Base-by-base conservation (phyloP, 108 stramenopile genomes). In the Poteriospumella lacustris region DNA sequence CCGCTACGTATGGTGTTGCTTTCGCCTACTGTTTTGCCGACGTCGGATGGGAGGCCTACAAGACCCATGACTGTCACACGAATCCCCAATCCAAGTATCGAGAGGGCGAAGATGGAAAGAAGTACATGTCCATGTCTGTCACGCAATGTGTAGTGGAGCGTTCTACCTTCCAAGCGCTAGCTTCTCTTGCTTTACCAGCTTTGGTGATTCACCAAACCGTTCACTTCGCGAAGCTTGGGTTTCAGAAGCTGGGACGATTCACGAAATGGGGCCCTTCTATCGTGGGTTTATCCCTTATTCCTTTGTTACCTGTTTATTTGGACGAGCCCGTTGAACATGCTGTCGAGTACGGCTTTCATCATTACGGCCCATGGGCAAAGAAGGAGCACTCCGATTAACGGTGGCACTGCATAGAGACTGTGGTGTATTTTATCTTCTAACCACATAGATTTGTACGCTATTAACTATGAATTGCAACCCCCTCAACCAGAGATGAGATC, bases 11-110 rank as follows among this genome's bases (percentile, higher is more conserved):
- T 24, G 24, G 5, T 3, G 60, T 64, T 3, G 60, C 60, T 34
- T 64, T 64, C 36, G 60, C 33, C 31, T 64, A 64, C 36, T 64
- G 60, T 34, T 64, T 64, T 64, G 60, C 24, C 29, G 60, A 64
- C 31, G 31, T 64, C 9, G 60, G 60, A 3, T 64, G 36, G 9
- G 60, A 64, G 31, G 60, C 60, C 31, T 64, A 64, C 31, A 64
- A 64, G 36, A 26, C 5, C 31, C 12, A 12, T 24, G 36, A 64
- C 3, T 34, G 60, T 64, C n/a, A n/a, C n/a, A n/a, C n/a, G n/a
- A n/a, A n/a, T n/a, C n/a, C n/a, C n/a, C n/a, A n/a, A n/a, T n/a
- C n/a, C n/a, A n/a, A n/a, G n/a, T n/a, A n/a, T n/a, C n/a, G n/a
- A n/a, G n/a, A n/a, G n/a, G 24, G 24, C 31, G 28, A 64, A 5